These are phyloP conservation scores for Trichomonas tenax DNA, from an alignment of 208 protist species.

Conservation along the genomic window DNA sequence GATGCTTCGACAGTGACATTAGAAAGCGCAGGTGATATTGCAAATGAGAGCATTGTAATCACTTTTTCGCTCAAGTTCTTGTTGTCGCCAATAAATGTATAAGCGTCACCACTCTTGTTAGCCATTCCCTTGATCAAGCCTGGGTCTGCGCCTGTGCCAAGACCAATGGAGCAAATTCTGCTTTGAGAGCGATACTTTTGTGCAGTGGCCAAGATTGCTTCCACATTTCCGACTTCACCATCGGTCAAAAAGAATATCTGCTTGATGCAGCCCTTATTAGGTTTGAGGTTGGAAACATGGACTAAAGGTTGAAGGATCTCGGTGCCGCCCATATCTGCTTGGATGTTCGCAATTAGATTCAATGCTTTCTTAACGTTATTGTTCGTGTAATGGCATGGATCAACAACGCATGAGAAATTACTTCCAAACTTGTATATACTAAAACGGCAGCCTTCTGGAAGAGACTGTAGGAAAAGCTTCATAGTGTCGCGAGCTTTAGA, in stretches of 20 bases:
- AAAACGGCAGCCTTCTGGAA: background rate
- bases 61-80: background rate
- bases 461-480: background rate
- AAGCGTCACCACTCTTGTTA: background rate
- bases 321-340: background rate
- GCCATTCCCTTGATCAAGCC: background rate
- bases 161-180: background rate
- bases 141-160: background rate
- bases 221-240: background rate
- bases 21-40: background rate
- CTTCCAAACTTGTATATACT: background rate
- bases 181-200: background rate
- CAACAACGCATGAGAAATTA: background rate
- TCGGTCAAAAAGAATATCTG: background rate
- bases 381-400: background rate
- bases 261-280: too few relatives aligned
- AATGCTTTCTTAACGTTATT: background rate
- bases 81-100: background rate
- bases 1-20: background rate
- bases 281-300: too few relatives aligned
- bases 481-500: background rate
- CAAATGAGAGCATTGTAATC: background rate
- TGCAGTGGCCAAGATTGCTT: background rate
- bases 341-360: background rate
- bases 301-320: background rate